These are phyloP conservation scores for Neoscytalidium dimidiatum DNA, from an alignment of 2,329 filamentous ascomycete species.

Conservation along the genomic window DNA sequence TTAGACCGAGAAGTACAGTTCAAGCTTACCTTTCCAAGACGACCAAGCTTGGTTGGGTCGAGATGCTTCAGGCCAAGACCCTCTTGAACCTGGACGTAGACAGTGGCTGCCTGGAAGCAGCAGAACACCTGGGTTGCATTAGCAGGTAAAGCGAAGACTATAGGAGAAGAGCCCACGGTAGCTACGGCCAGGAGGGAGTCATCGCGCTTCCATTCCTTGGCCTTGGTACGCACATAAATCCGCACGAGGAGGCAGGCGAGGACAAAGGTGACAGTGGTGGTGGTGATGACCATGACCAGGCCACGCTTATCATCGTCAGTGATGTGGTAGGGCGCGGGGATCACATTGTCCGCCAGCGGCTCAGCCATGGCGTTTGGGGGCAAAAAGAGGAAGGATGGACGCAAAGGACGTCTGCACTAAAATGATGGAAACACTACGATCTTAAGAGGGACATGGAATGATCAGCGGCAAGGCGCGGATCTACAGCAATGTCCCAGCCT, in stretches of 20 bases:
- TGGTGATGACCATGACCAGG: conserved; percentile 34
- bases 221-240: conserved; percentile 31
- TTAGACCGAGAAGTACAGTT: not conserved
- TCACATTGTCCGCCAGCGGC: not conserved
- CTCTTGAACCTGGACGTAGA: conserved; percentile 29
- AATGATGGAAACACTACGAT: not conserved
- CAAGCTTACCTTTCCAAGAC: conserved; percentile 30
- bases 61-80: conserved; percentile 27
- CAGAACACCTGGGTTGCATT: conserved; percentile 27
- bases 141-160: not conserved
- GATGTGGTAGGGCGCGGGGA: conserved; percentile 33
- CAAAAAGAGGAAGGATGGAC: not conserved
- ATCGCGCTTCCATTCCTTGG: conserved; percentile 34
- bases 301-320: conserved; percentile 34
- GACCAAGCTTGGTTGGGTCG: conserved; percentile 24
- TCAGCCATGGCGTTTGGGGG: not conserved
- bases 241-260: conserved; percentile 33
- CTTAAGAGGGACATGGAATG: not conserved
- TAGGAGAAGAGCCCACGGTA: conserved; percentile 25
- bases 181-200: conserved; percentile 30
- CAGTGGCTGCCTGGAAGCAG: conserved; percentile 25
- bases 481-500: not conserved
- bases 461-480: not conserved
- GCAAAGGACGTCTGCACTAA: not conserved
- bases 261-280: conserved; percentile 31